phyloP scores from a whole-genome alignment of 768 basidiomycete species.

The Grammothele lineata region DNA sequence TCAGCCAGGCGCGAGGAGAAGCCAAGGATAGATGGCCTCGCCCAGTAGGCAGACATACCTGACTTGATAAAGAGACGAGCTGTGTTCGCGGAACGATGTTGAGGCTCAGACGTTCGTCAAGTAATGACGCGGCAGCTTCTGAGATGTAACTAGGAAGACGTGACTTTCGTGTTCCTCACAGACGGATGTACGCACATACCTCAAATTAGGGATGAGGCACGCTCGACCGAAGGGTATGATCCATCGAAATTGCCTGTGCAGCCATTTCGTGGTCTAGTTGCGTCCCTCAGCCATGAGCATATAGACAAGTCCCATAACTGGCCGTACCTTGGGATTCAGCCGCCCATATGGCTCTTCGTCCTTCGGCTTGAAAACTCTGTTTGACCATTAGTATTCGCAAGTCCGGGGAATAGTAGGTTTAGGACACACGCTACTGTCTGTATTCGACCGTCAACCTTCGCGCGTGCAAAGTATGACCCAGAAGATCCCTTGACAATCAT shows the following conservation, averaged over 20 bases:
- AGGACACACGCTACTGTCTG: constrained; percentile 62
- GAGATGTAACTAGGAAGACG: constrained; percentile 64
- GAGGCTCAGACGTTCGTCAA: constrained; percentile 70
- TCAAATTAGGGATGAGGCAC: constrained; percentile 86
- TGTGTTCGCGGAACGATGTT: constrained; percentile 86
- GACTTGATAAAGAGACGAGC: constrained; percentile 77
- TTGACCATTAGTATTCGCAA: not conserved
- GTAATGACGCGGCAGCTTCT: constrained; percentile 82
- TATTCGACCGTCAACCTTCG: constrained; percentile 69
- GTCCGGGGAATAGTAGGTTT: not conserved
- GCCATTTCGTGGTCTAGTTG: constrained; percentile 81
- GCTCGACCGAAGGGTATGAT: constrained; percentile 87
- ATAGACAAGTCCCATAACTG: not conserved
- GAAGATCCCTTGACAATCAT: constrained; percentile 89
- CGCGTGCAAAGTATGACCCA: constrained; percentile 89
- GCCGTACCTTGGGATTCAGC: constrained; percentile 74
- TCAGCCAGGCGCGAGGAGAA: too few relatives aligned
- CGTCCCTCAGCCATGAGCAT: not conserved
- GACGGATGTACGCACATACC: constrained; percentile 39
- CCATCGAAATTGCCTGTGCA: constrained; percentile 85
- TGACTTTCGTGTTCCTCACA: too few relatives aligned
- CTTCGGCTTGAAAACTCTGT: constrained; percentile 88
- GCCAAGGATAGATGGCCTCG: too few relatives aligned
- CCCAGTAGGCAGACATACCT: constrained; percentile 29
- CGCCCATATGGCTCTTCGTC: constrained; percentile 88